Conservation (phyloP, 2,329 filamentous ascomycete species). For the Aspergillus flavus region DNA sequence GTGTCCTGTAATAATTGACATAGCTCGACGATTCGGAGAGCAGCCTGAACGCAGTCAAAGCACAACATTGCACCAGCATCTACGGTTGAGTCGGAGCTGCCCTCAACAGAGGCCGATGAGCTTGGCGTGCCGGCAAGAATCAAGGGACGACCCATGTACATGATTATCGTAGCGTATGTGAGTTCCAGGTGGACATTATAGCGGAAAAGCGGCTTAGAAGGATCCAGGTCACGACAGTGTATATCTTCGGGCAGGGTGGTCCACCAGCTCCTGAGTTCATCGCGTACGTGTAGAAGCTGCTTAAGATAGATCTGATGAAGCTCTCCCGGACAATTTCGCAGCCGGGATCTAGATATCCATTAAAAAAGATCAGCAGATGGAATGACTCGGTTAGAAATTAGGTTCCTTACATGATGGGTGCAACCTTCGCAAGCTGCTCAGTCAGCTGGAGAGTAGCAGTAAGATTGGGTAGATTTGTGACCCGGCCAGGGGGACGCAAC, state of each 20-base stretch:
- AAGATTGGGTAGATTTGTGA: constrained; percentile 43
- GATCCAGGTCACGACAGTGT: constrained; percentile 37
- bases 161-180: constrained; percentile 51
- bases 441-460: constrained; percentile 46
- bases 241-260: constrained; percentile 25
- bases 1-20: constrained; percentile 48
- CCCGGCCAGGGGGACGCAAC: constrained; percentile 36
- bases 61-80: constrained; percentile 33
- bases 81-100: not conserved
- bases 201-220: constrained; percentile 42
- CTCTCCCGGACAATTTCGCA: constrained; percentile 29
- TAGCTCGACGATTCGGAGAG: constrained; percentile 49
- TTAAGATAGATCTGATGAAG: constrained; percentile 31
- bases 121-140: constrained; percentile 36
- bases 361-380: not conserved
- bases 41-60: constrained; percentile 51
- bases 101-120: not conserved
- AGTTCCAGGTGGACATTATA: constrained; percentile 50
- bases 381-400: not conserved
- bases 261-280: constrained; percentile 37
- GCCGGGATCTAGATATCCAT: not conserved
- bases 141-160: constrained; percentile 54
- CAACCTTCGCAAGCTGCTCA: constrained; percentile 30
- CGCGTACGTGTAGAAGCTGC: constrained; percentile 29
- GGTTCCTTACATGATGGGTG: constrained; percentile 28